Base-by-base conservation (phyloP, 192 early-diverging fungal species). In the Coemansia sp. region DNA sequence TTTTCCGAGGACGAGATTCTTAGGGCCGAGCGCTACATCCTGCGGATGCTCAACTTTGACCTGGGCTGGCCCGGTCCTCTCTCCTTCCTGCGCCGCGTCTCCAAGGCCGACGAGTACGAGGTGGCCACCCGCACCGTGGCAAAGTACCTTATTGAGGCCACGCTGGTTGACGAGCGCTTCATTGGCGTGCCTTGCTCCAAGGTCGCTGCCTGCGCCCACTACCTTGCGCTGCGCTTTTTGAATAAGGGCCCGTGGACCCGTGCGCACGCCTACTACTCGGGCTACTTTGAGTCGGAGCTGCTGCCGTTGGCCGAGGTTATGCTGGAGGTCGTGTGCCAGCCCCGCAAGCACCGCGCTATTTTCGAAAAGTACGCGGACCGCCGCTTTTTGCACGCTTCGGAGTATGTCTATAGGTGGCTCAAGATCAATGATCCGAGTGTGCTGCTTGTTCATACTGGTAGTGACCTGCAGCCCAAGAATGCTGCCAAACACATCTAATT, bases 221-320 rank as follows among this genome's bases (percentile, higher is more conserved):
- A 72, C 35, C 49, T 82, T 13, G 60, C 82, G 2, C 50, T 68
- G 45, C 51, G 58, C 4, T 59, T 86, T 23, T 57, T 84, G 0
- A 57, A 53, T 44, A 59, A 76, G 37, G 70, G 63, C 8, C 47
- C 43, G 15, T 84, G 82, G 82, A 57, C 84, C 30, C 62, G 50
- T 1, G 81, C 82, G 33, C 81, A 90, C 23, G 72, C 63, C 10
- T 76, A 80, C 52, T 86, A 83, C 59, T 81, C 88, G 23, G 89
- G 88, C 4, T 93, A 91, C 77, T 66, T 75, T 35, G 86, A 87
- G 56, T 59, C 59, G 13, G 81, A 82, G 58, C 58, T 93, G 13
- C 14, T 68, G 13, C 63, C 63, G 8, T 50, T 53, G 0, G 73
- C 66, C 10, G 50, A 65, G 5, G 57, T 86, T 8, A 79, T 89